Conservation (phyloP, 1,139 yeast species). For the Blastobotrys indianensis region DNA sequence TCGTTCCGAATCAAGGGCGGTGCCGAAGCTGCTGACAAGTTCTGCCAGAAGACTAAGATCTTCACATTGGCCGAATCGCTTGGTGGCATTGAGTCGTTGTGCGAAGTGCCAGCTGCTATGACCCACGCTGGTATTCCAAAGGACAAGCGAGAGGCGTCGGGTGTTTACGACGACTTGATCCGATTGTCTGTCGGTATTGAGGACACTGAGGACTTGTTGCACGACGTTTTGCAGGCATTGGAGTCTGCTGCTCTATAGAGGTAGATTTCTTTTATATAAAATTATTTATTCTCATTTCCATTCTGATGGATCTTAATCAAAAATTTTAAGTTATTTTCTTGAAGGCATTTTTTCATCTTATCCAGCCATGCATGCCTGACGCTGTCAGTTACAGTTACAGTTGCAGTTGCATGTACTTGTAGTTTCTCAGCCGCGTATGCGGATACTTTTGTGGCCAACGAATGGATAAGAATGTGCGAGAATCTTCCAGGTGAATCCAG, state of each 20-base stretch:
- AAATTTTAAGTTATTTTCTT: no score
- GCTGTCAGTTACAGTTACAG: no score
- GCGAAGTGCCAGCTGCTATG: constrained; percentile 89
- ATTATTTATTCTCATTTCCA: background rate
- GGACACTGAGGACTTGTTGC: constrained; percentile 69
- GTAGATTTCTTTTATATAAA: background rate
- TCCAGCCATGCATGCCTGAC: no score
- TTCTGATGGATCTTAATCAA: no score
- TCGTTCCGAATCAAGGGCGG: constrained; percentile 85
- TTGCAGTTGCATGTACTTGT: no score
- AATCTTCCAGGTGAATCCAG: no score
- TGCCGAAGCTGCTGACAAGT: constrained; percentile 65
- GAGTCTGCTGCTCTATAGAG: constrained; percentile 31
- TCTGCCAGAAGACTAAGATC: constrained; percentile 67
- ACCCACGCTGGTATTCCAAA: constrained; percentile 89
- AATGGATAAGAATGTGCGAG: no score
- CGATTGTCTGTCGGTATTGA: constrained; percentile 86
- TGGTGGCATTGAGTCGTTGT: constrained; percentile 83
- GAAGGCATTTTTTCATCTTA: no score
- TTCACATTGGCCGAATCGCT: constrained; percentile 86
- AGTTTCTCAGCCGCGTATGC: no score
- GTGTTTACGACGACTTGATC: constrained; percentile 76
- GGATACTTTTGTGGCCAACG: no score
- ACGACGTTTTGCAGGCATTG: constrained; percentile 70
- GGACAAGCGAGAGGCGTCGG: constrained; percentile 71